These are phyloP conservation scores for Apiospora koreana DNA, from an alignment of 2,329 filamentous ascomycete genomes.

Conservation along the genomic window DNA sequence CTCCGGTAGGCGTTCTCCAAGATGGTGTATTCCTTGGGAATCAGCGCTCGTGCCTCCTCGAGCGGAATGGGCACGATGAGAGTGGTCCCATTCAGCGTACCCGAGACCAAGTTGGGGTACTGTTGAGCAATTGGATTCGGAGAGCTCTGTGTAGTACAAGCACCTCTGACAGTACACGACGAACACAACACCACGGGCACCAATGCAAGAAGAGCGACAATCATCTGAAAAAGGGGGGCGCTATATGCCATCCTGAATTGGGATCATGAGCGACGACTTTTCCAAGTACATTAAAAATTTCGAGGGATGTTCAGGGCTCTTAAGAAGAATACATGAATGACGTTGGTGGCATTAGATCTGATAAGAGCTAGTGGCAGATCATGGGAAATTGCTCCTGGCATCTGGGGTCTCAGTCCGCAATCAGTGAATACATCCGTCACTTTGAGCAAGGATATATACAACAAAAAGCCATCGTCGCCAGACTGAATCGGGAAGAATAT, in stretches of 20 bases:
- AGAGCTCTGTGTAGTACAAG: slow-evolving; percentile 30
- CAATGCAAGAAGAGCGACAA: neutral
- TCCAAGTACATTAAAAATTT: no score
- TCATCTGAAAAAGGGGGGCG: neutral
- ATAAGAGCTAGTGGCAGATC: neutral
- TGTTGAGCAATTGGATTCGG: slow-evolving; percentile 50
- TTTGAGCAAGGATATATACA: neutral
- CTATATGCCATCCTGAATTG: neutral
- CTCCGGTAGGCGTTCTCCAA: slow-evolving; percentile 48
- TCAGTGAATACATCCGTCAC: neutral
- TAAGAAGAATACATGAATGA: neutral
- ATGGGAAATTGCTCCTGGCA: neutral
- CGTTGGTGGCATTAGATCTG: neutral
- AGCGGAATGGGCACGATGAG: slow-evolving; percentile 53
- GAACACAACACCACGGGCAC: neutral
- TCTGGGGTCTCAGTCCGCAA: no score
- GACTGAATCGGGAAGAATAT: neutral
- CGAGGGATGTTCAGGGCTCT: neutral
- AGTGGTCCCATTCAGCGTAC: slow-evolving; percentile 55
- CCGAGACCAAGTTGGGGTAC: slow-evolving; percentile 50
- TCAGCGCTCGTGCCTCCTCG: slow-evolving; percentile 43
- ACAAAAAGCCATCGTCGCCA: neutral
- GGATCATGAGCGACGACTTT: no score
- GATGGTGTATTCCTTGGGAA: slow-evolving; percentile 51
- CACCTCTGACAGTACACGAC: neutral